Base-by-base conservation (phyloP, 2,329 filamentous ascomycete species). In the Tolypocladium nubicola region DNA sequence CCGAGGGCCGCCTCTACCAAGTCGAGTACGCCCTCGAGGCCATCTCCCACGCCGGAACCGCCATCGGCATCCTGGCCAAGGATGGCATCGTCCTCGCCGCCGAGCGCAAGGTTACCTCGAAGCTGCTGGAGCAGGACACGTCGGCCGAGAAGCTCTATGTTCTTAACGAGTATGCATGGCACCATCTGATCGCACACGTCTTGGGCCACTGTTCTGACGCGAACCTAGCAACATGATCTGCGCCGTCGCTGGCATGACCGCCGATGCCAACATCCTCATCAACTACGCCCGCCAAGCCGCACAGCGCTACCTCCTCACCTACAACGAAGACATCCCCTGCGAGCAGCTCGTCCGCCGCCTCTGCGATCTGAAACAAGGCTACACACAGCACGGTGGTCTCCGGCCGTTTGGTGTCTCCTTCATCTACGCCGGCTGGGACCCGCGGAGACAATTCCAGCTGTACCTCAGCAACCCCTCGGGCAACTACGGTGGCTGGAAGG, bases 141-240 rank as follows among this genome's bases (percentile, higher is more conserved):
- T 97, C 94, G 57, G 95, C 94, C 54, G 94, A 99, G 86, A 99
- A 99, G 86, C 90, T 99, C 66, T 99, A 99, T 77, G 97, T 96
- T 68, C 79, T 99, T 68, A 99, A 99, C 68, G 94, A 99, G 93
- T 97, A 80, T 61, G 88, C 30, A 30, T 33, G 37, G 7, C 39
- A 7, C 43, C n/a, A 21, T 10, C 2, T 4, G 7, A 13, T 14
- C 3, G 11, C 13, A 14, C 23, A 11, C 5, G 1, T 5, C 11
- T 9, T n/a, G 19, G n/a, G 4, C 7, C 39, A 43, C 61, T 64
- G 58, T 65, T 10, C 23, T 55, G 53, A 35, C 9, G 45, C 14
- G 40, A 23, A 7, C 64, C 8, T n/a, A 97, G 93, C 79, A 99
- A 99, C 81, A 99, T 99, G 95, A 97, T 99, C 76, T 97, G 92